phyloP scores from a whole-genome alignment of 2,329 filamentous ascomycete genomes.

The Sordariomycetes sp. region DNA sequence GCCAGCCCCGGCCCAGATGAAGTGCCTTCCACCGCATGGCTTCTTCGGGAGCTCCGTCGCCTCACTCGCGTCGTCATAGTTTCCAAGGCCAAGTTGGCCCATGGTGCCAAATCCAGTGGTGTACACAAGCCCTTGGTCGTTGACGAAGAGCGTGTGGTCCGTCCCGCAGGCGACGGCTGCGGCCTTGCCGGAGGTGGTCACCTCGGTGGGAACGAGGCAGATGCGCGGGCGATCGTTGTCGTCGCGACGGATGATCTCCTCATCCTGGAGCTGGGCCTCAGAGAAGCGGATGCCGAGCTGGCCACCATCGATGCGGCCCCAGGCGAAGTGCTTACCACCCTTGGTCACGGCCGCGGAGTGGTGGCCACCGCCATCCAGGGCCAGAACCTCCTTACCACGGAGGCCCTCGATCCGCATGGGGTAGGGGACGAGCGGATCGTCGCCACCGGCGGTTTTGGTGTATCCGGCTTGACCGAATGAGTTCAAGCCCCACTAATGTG shows the following conservation, averaged over 20 bases:
- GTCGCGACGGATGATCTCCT: conserved; percentile 41
- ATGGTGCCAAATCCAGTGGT: conserved; percentile 51
- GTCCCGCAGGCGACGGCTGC: conserved; percentile 42
- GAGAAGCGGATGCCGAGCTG: conserved; percentile 36
- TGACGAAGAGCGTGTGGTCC: conserved; percentile 59
- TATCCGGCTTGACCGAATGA: conserved; percentile 65
- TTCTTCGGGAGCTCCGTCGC: conserved; percentile 31
- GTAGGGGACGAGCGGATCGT: conserved; percentile 50
- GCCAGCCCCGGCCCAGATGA: background rate
- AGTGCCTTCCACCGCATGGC: background rate
- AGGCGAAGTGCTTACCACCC: conserved; percentile 37
- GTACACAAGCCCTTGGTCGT: conserved; percentile 52
- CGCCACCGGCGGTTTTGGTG: conserved; percentile 15
- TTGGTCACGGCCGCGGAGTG: conserved; percentile 52
- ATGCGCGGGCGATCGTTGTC: conserved; percentile 48
- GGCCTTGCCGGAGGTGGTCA: conserved; percentile 39
- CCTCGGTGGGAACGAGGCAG: conserved; percentile 43
- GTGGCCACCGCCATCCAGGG: conserved; percentile 56
- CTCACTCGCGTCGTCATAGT: conserved; percentile 52
- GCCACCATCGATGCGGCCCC: conserved; percentile 42
- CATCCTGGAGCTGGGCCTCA: conserved; percentile 33
- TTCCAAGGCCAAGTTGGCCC: conserved; percentile 33
- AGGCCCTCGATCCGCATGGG: conserved; percentile 55
- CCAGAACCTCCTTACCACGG: conserved; percentile 43
- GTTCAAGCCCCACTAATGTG: conserved; percentile 74